phyloP scores from a whole-genome alignment of 202 grass and related monocot genomes.

The Zizania palustris region DNA sequence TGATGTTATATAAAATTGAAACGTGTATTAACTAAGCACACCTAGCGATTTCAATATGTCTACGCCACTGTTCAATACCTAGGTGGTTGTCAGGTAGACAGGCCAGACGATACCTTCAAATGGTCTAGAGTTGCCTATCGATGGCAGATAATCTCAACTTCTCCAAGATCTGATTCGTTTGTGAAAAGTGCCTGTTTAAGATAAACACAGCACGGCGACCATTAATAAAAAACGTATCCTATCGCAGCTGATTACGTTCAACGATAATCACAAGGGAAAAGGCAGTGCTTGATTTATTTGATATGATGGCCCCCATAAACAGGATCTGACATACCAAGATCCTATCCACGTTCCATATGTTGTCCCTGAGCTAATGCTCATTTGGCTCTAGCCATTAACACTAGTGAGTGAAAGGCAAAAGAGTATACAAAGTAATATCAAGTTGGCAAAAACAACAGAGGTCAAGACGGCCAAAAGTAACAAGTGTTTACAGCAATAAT shows the following conservation, averaged over 20 bases:
- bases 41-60: too few species aligned
- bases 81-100: constrained; percentile 20
- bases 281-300: constrained; percentile 16
- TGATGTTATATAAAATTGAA: too few species aligned
- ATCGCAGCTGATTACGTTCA: constrained; percentile 4
- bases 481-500: neutral
- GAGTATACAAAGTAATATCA: constrained; percentile 14
- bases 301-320: constrained; percentile 17
- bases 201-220: constrained; percentile 12
- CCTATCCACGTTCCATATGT: constrained; percentile 23
- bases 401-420: constrained; percentile 42
- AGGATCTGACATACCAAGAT: constrained; percentile 32
- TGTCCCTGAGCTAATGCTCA: constrained; percentile 10
- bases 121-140: constrained; percentile 76
- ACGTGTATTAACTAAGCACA: too few species aligned
- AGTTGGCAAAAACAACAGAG: constrained; percentile 38
- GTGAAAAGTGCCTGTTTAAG: constrained; percentile 73
- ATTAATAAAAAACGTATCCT: constrained; percentile 25
- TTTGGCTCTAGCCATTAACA: constrained; percentile 31
- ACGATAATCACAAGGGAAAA: constrained; percentile 1
- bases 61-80: too few species aligned
- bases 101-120: constrained; percentile 34
- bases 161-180: constrained; percentile 82
- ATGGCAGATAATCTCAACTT: constrained; percentile 61
- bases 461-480: constrained; percentile 36